Conservation (phyloP, 257 asterid species). For the Orobanche coerulescens region DNA sequence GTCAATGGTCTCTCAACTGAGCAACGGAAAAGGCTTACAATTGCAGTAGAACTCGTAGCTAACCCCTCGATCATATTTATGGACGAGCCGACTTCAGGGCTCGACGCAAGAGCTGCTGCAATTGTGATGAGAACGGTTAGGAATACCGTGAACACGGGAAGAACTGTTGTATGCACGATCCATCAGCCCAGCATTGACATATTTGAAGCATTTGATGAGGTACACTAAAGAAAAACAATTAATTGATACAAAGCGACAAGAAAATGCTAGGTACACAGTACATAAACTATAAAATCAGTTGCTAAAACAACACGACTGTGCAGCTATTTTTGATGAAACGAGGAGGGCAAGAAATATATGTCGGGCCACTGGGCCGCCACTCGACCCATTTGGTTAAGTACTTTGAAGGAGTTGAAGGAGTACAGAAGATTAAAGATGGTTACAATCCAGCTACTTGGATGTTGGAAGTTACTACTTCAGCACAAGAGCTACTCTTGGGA, state of each 20-base stretch:
- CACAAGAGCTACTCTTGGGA: slow-evolving; percentile 41
- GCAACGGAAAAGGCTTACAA: slow-evolving; percentile 52
- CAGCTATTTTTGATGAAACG: slow-evolving; percentile 54
- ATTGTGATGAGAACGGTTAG: slow-evolving; percentile 57
- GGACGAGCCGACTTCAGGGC: slow-evolving; percentile 63
- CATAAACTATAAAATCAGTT: neutral
- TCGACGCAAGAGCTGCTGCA: slow-evolving; percentile 60
- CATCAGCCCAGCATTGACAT: slow-evolving; percentile 65
- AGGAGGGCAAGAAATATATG: slow-evolving; percentile 55
- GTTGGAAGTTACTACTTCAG: slow-evolving; percentile 47
- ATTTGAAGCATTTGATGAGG: slow-evolving; percentile 65
- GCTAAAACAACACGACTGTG: slow-evolving; percentile 19
- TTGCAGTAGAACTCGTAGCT: slow-evolving; percentile 60
- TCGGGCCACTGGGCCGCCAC: slow-evolving; percentile 44
- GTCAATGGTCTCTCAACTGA: slow-evolving; percentile 48
- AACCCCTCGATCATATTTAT: slow-evolving; percentile 55
- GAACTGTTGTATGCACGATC: slow-evolving; percentile 62
- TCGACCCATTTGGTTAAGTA: slow-evolving; percentile 40
- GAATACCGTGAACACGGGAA: slow-evolving; percentile 48
- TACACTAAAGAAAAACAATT: neutral
- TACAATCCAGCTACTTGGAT: slow-evolving; percentile 73
- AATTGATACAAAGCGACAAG: neutral
- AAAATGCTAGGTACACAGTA: neutral
- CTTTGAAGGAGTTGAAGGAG: slow-evolving; percentile 42
- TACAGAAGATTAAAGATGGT: slow-evolving; percentile 39